These are phyloP conservation scores for Hanseniaspora thailandica DNA, from an alignment of 805 yeast species.

Conservation along the genomic window DNA sequence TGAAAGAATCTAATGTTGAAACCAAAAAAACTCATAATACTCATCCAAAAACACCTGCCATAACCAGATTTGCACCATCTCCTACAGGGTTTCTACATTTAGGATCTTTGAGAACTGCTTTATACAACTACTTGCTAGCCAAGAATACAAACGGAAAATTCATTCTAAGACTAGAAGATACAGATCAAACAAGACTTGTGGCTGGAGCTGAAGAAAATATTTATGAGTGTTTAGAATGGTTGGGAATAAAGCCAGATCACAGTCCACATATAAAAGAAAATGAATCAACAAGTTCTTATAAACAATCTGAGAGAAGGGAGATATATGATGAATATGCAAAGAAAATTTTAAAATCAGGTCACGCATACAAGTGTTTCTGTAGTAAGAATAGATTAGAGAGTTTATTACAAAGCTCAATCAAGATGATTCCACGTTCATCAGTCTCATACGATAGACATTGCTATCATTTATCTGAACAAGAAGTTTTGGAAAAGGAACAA, in stretches of 20 bases:
- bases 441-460: conserved; percentile 88
- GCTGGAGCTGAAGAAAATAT: conserved; percentile 74
- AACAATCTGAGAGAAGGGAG: conserved; percentile 66
- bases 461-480: conserved; percentile 33
- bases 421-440: conserved; percentile 74
- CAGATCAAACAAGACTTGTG: conserved; percentile 72
- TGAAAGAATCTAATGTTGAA: too few species aligned
- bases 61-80: conserved; percentile 94
- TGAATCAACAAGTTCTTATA: conserved; percentile 42
- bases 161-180: conserved; percentile 76
- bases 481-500: conserved; percentile 30
- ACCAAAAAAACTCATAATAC: conserved; percentile 20
- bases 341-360: conserved; percentile 45
- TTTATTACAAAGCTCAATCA: conserved; percentile 61
- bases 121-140: conserved; percentile 79
- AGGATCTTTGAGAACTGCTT: conserved; percentile 87
- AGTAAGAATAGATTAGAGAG: conserved; percentile 60
- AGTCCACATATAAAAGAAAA: conserved; percentile 44
- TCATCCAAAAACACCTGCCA: conserved; percentile 44
- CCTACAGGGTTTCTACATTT: conserved; percentile 93
- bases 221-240: conserved; percentile 65
- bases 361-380: conserved; percentile 82
- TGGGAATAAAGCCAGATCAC: conserved; percentile 66
- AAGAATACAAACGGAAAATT: conserved; percentile 69
- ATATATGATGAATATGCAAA: conserved; percentile 56